A percentile compares a stretch with the other conserved stretches of the same genome.
Evolutionary conservation across 495 filamentous ascomycete genomes (phyloP).

Genomic region (Daldinia loculata): DNA sequence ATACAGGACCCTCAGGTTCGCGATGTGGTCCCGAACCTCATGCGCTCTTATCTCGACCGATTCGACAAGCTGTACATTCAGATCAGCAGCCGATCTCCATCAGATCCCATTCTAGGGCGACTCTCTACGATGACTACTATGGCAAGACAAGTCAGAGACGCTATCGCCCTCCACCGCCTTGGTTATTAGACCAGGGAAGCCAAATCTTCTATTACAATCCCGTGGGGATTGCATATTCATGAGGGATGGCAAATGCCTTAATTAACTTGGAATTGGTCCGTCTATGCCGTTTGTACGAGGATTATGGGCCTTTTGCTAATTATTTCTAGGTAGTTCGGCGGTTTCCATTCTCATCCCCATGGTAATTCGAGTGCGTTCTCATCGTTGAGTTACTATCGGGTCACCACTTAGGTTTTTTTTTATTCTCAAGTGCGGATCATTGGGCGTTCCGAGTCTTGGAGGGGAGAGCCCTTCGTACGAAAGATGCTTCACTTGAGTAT

Average conservation of each 20-base stretch:
- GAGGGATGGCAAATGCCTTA: neutral
- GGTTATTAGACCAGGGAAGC: conserved; percentile 10
- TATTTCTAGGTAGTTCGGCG: neutral
- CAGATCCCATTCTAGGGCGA: conserved; percentile 56
- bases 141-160: conserved; percentile 34
- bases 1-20: conserved; percentile 76
- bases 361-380: neutral
- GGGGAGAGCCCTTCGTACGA: neutral
- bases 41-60: conserved; percentile 75
- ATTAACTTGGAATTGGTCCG: conserved; percentile 14
- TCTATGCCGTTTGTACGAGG: neutral
- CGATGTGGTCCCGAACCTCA: conserved; percentile 75
- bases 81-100: conserved; percentile 67
- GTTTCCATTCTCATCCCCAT: neutral
- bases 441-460: conserved; percentile 10
- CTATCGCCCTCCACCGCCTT: conserved; percentile 5
- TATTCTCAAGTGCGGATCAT: neutral
- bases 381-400: neutral
- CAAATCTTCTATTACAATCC: neutral
- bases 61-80: conserved; percentile 75
- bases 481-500: neutral
- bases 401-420: neutral
- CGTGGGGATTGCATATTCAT: neutral
- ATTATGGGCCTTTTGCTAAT: neutral
- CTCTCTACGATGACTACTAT: conserved; percentile 41